Evolutionary conservation across 768 basidiomycete species (phyloP).

Genomic region (Lentinula lateritia): DNA sequence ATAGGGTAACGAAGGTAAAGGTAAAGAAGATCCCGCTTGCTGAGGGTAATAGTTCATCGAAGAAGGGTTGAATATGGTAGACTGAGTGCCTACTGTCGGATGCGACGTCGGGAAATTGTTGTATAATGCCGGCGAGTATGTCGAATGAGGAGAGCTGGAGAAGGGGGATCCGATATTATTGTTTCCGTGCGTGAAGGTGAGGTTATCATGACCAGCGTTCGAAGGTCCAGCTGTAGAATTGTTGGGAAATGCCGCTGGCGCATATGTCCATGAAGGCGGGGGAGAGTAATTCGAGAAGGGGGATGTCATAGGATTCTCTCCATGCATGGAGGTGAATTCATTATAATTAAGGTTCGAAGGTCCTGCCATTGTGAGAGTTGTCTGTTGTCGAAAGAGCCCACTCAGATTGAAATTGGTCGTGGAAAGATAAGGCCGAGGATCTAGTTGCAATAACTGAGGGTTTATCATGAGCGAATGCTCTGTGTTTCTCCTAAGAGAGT

Average conservation of each 20-base stretch:
- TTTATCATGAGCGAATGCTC: neutral
- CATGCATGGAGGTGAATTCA: neutral
- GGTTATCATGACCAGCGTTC: too few species aligned
- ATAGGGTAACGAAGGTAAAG: neutral
- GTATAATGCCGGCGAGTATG: too few species aligned
- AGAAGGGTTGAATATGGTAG: neutral
- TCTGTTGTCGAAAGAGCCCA: neutral
- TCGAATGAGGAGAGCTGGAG: too few species aligned
- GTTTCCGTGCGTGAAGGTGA: too few species aligned
- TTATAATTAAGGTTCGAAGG: neutral
- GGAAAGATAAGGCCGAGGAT: neutral
- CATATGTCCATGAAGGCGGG: neutral
- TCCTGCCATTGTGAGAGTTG: neutral
- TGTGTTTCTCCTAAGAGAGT: neutral
- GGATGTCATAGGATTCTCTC: neutral
- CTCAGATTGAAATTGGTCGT: neutral
- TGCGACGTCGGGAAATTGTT: too few species aligned
- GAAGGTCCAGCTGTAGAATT: too few species aligned
- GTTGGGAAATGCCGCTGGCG: too few species aligned
- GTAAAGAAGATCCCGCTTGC: neutral
- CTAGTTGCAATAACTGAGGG: neutral
- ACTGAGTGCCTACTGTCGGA: neutral
- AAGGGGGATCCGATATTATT: too few species aligned
- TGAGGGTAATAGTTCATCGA: neutral
- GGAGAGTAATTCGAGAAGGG: neutral